Percentiles rank a stretch among this genome's conserved stretches.
phyloP scores from a whole-genome alignment of 352 stramenopile genomes.

The Phytophthora boehmeriae region DNA sequence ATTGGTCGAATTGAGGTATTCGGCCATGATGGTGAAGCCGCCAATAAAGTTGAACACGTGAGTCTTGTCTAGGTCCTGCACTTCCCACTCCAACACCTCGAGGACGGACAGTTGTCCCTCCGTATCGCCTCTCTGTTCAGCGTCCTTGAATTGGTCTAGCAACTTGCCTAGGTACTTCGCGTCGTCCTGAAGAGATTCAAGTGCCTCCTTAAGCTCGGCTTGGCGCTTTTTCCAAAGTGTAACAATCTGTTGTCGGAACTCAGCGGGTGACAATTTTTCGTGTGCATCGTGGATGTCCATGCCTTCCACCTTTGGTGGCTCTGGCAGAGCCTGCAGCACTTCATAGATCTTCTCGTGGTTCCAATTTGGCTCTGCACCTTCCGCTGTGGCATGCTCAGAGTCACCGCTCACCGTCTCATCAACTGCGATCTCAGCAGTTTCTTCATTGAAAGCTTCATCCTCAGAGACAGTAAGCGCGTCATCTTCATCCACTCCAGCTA shows the following conservation, averaged over 20 bases:
- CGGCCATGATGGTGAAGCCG: constrained; percentile 71
- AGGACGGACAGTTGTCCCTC: constrained; percentile 61
- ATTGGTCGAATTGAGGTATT: constrained; percentile 77
- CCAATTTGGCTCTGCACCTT: constrained; percentile 63
- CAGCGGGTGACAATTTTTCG: constrained; percentile 62
- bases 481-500: constrained; percentile 28
- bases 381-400: constrained; percentile 31
- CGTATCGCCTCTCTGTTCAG: constrained; percentile 52
- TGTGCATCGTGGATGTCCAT: constrained; percentile 83
- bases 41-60: constrained; percentile 88
- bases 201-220: constrained; percentile 77
- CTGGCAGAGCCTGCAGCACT: constrained; percentile 72
- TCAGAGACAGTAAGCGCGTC: constrained; percentile 25
- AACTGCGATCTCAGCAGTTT: not conserved
- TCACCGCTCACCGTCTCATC: constrained; percentile 1
- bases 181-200: constrained; percentile 82
- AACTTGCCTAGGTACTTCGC: constrained; percentile 76
- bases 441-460: constrained; percentile 14
- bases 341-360: constrained; percentile 91
- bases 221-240: constrained; percentile 85
- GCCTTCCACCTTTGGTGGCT: constrained; percentile 72
- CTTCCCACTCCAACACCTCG: constrained; percentile 83
- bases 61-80: constrained; percentile 90
- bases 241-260: constrained; percentile 80
- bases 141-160: constrained; percentile 72